Evolutionary conservation across 208 protist species (phyloP).

Genomic region (Kentomonas sorsogonicus): DNA sequence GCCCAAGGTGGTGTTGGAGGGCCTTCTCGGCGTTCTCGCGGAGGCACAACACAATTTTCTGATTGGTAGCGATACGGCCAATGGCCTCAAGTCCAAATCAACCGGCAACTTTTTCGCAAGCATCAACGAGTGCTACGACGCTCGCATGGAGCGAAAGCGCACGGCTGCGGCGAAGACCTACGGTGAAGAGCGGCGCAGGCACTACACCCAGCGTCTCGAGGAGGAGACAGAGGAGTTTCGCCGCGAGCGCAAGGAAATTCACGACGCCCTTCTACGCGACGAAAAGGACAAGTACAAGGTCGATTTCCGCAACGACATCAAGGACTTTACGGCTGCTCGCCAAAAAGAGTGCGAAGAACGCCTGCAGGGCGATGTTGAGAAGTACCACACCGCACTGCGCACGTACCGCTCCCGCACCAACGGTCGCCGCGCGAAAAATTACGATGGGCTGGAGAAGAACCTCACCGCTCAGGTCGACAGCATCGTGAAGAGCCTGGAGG

Average conservation of each 20-base stretch:
- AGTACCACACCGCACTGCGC: constrained; percentile 35
- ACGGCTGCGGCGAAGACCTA: constrained; percentile 27
- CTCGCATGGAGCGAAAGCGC: constrained; percentile 26
- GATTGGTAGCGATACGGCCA: too few relatives aligned
- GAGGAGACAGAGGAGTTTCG: constrained; percentile 51
- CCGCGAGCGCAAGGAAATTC: constrained; percentile 33
- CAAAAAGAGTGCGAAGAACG: constrained; percentile 32
- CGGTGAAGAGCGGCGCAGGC: constrained; percentile 20
- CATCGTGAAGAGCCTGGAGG: constrained; percentile 21
- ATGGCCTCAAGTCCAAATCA: too few relatives aligned
- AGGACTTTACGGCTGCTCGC: constrained; percentile 24
- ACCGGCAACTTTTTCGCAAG: constrained; percentile 33
- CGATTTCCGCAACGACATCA: constrained; percentile 29
- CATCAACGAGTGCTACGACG: constrained; percentile 30
- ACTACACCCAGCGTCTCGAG: constrained; percentile 32
- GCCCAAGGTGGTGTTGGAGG: too few relatives aligned
- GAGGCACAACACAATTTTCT: too few relatives aligned
- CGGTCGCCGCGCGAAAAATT: background rate
- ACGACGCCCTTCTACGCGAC: constrained; percentile 34
- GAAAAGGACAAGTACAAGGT: constrained; percentile 32
- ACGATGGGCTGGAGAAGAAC: constrained; percentile 17
- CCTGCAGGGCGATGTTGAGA: constrained; percentile 25
- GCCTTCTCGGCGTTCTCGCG: too few relatives aligned
- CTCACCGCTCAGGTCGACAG: constrained; percentile 19
- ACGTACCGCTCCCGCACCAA: constrained; percentile 18